A percentile compares a stretch with the other conserved stretches of the same genome.
phyloP scores from a whole-genome alignment of 352 stramenopile species.

The Globisporangium nodosum region DNA sequence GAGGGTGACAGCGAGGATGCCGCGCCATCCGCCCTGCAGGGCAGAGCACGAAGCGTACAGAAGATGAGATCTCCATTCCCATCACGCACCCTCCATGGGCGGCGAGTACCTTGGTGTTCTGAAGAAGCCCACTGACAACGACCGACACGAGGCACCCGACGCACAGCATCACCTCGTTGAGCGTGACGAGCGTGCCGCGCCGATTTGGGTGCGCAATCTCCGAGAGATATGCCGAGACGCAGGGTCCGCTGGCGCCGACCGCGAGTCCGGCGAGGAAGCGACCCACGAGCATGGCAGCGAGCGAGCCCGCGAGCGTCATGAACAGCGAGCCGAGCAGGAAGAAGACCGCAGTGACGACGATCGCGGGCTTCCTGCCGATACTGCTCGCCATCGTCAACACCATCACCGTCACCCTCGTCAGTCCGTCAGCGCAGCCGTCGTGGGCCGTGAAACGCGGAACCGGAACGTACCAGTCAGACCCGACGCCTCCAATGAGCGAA shows the following conservation, averaged over 20 bases:
- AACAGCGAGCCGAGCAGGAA: constrained; percentile 56
- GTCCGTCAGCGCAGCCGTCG: neutral
- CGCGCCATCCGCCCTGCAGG: constrained; percentile 41
- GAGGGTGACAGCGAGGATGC: constrained; percentile 60
- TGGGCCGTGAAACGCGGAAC: neutral
- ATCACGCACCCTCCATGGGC: neutral
- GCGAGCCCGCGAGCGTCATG: constrained; percentile 57
- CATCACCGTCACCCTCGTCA: neutral
- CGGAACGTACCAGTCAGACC: constrained; percentile 37
- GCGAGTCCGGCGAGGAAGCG: constrained; percentile 60
- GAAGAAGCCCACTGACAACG: constrained; percentile 34
- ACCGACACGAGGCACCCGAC: constrained; percentile 65
- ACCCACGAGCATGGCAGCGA: constrained; percentile 46
- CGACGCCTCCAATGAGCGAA: constrained; percentile 44
- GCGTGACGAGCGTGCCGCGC: constrained; percentile 48
- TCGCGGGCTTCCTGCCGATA: constrained; percentile 56
- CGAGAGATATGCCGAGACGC: constrained; percentile 61
- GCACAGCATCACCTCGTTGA: constrained; percentile 74
- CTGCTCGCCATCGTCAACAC: constrained; percentile 9
- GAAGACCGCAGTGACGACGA: constrained; percentile 51
- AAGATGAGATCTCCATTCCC: neutral
- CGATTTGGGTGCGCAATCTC: constrained; percentile 56
- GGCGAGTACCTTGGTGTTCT: constrained; percentile 22
- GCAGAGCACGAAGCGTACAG: neutral
- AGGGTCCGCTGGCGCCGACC: constrained; percentile 57